Percentiles rank a stretch among this genome's conserved stretches.
These are phyloP conservation scores for Raffaelea ambrosiae DNA, from an alignment of 2,329 filamentous ascomycete species.

Conservation along the genomic window DNA sequence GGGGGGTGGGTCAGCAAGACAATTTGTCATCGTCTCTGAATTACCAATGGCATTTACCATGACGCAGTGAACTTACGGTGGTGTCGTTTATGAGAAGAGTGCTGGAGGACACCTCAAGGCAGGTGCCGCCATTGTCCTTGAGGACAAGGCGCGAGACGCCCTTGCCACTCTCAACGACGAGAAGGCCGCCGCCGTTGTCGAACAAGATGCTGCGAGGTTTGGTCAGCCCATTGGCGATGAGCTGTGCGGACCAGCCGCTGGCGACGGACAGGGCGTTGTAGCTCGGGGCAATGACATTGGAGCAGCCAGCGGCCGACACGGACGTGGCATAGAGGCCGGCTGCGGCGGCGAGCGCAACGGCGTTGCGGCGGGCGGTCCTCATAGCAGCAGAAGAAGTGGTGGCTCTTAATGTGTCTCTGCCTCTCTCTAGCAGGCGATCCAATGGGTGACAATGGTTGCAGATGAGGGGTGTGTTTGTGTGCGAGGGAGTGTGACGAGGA, in stretches of 20 bases:
- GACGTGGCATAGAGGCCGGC: slow-evolving; percentile 11
- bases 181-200: slow-evolving; percentile 33
- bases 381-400: neutral
- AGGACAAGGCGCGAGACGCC: slow-evolving; percentile 34
- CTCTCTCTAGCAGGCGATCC: neutral
- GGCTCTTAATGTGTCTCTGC: neutral
- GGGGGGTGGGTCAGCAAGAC: neutral
- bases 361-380: slow-evolving; percentile 10
- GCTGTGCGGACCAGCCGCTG: slow-evolving; percentile 24
- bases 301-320: slow-evolving; percentile 18
- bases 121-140: slow-evolving; percentile 32
- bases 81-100: slow-evolving; percentile 26
- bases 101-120: slow-evolving; percentile 26
- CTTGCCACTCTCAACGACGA: slow-evolving; percentile 35
- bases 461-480: neutral
- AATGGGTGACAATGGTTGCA: neutral
- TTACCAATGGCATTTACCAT: no score
- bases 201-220: slow-evolving; percentile 37
- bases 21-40: neutral
- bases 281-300: slow-evolving; percentile 23
- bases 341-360: slow-evolving; percentile 5
- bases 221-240: slow-evolving; percentile 22
- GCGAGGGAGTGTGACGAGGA: no score
- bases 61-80: slow-evolving; percentile 22
- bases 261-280: slow-evolving; percentile 20